These are phyloP conservation scores for Cladosporium cucumerinum DNA, from an alignment of 2,329 filamentous ascomycete genomes.

Conservation along the genomic window DNA sequence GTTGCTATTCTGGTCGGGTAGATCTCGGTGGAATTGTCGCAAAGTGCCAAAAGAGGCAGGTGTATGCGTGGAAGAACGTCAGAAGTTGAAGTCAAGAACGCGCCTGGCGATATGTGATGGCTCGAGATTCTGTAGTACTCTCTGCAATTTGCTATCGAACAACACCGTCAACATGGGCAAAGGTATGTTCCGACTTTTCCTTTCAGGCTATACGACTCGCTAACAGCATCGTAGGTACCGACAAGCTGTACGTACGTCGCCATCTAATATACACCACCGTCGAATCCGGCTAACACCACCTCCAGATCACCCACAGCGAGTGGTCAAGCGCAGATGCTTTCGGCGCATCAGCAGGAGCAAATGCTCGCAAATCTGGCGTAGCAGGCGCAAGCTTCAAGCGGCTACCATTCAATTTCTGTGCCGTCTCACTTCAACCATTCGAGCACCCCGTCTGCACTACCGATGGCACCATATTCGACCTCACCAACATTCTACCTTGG, in stretches of 20 bases:
- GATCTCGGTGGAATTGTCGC: background rate
- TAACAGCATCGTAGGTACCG: constrained; percentile 31
- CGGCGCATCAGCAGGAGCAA: constrained; percentile 72
- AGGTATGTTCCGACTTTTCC: constrained; percentile 12
- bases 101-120: background rate
- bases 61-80: constrained; percentile 1
- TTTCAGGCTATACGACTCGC: background rate
- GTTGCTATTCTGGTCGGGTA: background rate
- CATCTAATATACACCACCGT: constrained; percentile 6
- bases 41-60: background rate
- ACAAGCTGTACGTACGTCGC: constrained; percentile 41
- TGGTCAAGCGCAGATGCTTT: constrained; percentile 91
- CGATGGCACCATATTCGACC: constrained; percentile 86
- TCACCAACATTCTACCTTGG: constrained; percentile 92
- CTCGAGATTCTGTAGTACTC: background rate
- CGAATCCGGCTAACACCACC: constrained; percentile 10
- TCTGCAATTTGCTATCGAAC: background rate
- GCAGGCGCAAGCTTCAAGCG: constrained; percentile 69
- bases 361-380: constrained; percentile 54
- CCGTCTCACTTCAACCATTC: constrained; percentile 92
- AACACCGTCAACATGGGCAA: constrained; percentile 23
- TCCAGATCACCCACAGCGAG: constrained; percentile 89
- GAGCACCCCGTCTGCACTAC: constrained; percentile 88
- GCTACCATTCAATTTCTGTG: constrained; percentile 97
- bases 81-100: background rate